Evolutionary conservation across 805 yeast genomes (phyloP).

Genomic region (Ogataea polymorpha): DNA sequence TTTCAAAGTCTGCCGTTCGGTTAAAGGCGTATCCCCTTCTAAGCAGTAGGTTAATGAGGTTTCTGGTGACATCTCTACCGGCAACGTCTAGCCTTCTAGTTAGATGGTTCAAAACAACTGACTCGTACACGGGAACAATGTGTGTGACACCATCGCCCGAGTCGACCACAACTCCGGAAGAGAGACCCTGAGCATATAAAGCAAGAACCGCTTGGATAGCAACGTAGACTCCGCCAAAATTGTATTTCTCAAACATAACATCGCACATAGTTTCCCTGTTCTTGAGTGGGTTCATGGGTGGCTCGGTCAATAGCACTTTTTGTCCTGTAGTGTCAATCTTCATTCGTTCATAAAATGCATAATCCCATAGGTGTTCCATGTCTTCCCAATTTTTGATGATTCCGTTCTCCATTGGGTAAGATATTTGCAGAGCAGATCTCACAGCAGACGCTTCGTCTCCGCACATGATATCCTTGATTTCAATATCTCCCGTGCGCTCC

Average conservation of each 20-base stretch:
- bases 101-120: constrained; percentile 91
- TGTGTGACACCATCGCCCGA: constrained; percentile 99
- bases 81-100: constrained; percentile 94
- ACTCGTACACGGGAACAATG: constrained; percentile 96
- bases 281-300: constrained; percentile 94
- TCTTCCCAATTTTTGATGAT: constrained; percentile 97
- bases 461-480: constrained; percentile 94
- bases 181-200: constrained; percentile 92
- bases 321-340: constrained; percentile 68
- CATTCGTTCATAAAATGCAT: constrained; percentile 91
- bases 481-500: constrained; percentile 74
- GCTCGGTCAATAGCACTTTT: constrained; percentile 89
- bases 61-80: constrained; percentile 97
- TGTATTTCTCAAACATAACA: constrained; percentile 87
- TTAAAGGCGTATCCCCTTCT: constrained; percentile 98
- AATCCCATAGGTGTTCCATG: constrained; percentile 98
- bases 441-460: constrained; percentile 94
- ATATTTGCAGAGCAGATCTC: constrained; percentile 82
- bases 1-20: constrained; percentile 98
- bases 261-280: constrained; percentile 91
- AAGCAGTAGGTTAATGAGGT: constrained; percentile 82
- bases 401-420: constrained; percentile 99
- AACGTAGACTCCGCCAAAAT: constrained; percentile 89
- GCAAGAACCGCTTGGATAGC: constrained; percentile 99
- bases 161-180: constrained; percentile 97